phyloP scores from a whole-genome alignment of 768 basidiomycete species.

The Trichaptum fuscoviolaceum region DNA sequence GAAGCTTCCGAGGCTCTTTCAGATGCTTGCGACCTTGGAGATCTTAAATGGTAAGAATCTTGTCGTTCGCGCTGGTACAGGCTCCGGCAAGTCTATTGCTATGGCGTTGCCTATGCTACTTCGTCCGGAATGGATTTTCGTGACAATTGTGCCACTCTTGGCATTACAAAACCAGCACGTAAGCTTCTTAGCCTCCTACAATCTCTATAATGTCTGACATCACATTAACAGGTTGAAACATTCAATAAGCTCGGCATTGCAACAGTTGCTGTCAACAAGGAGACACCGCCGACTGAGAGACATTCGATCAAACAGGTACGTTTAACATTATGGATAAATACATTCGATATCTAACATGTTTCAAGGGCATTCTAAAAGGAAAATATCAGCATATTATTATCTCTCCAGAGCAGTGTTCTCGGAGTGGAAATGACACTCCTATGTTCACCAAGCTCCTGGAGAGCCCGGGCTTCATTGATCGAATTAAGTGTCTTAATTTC shows the following conservation, averaged over 20 bases:
- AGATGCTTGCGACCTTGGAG: slow-evolving; percentile 14
- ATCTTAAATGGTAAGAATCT: slow-evolving; percentile 15
- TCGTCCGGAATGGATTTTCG: slow-evolving; percentile 10
- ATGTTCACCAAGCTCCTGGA: not conserved
- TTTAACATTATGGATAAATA: not conserved
- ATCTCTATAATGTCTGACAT: not conserved
- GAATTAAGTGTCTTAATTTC: not conserved
- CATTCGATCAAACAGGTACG: not conserved
- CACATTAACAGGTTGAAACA: slow-evolving; percentile 12
- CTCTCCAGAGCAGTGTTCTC: not conserved
- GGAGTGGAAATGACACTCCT: not conserved
- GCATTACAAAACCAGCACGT: not conserved
- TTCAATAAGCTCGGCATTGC: slow-evolving; percentile 17
- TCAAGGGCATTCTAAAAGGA: not conserved
- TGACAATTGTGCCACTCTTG: slow-evolving; percentile 4
- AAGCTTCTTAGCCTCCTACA: not conserved
- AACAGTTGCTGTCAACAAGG: slow-evolving; percentile 20
- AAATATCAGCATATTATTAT: not conserved
- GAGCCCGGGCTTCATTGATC: not conserved
- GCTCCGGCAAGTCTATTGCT: slow-evolving; percentile 88
- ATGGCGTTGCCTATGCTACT: slow-evolving; percentile 80
- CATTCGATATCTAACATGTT: not conserved
- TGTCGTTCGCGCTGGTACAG: slow-evolving; percentile 56
- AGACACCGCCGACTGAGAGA: slow-evolving; percentile 11
- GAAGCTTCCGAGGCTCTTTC: slow-evolving; percentile 9